Conservation (phyloP, 371 early-diverging fungal species). For the Amoeboradix gromovi region DNA sequence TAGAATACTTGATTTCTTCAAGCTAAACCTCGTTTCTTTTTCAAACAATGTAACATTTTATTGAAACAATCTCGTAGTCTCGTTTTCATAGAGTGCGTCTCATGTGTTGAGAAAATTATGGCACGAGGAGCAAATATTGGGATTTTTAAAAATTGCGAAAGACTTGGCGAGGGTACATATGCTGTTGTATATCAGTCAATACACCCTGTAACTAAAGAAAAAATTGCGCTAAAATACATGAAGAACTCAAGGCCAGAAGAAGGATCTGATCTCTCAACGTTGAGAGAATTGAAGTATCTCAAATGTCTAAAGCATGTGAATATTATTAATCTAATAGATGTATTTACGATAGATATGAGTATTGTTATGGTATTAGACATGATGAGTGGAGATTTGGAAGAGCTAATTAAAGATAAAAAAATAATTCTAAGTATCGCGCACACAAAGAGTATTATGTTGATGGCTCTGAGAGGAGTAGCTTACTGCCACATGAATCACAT, state of each 20-base stretch:
- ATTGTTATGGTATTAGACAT: constrained; percentile 87
- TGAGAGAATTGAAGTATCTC: constrained; percentile 86
- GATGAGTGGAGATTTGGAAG: constrained; percentile 80
- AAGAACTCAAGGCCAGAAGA: constrained; percentile 54
- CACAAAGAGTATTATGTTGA: constrained; percentile 94
- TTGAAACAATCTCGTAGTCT: no score
- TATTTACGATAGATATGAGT: constrained; percentile 65
- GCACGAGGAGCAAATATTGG: background rate
- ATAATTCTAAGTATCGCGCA: constrained; percentile 83
- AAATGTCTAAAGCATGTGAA: constrained; percentile 75
- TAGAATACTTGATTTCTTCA: no score
- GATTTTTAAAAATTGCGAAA: background rate
- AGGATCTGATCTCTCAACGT: constrained; percentile 70
- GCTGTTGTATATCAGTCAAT: constrained; percentile 34
- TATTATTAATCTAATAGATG: constrained; percentile 67
- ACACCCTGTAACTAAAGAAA: constrained; percentile 16
- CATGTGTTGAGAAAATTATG: no score
- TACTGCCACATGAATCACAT: constrained; percentile 77
- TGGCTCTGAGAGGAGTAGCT: constrained; percentile 76
- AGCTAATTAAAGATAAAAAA: constrained; percentile 76
- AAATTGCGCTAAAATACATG: constrained; percentile 48
- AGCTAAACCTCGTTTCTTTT: no score
- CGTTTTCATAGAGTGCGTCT: no score
- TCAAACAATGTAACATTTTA: no score
- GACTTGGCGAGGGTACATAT: constrained; percentile 37